Evolutionary conservation across 129 eudicot genomes (phyloP), one percentile per base, ranked within the genome.

Genomic region (Erigeron canadensis): DNA sequence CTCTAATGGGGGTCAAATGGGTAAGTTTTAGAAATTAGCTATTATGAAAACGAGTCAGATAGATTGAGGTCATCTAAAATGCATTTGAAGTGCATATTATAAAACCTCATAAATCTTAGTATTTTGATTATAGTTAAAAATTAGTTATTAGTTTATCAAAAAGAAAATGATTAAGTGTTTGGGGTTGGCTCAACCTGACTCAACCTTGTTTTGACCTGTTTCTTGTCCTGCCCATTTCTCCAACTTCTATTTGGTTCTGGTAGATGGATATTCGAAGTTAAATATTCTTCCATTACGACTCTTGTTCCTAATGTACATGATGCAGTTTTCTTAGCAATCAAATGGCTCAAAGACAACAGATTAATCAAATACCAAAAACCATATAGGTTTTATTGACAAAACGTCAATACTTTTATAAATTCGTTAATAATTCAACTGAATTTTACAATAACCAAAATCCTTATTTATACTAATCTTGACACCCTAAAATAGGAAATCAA

Each of bases 251-350:
- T 28, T 28, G 34, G 2, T 28, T 28, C 15, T 21, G n/a, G 10
- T 42, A 57, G 76, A 70, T 70, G 41, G 73, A 55, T 54, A 71
- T 56, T 43, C 13, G 37, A 68, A 50, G 43, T 38, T 69, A 2
- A 17, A 57, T 17, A 12, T 69, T 18, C 39, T 39, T 50, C 38
- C 16, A 39, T 37, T 1, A 3, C n/a, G 42, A 54, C 5, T n/a
- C 40, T 43, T 28, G 34, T 28, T 28, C 34, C 34, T 28, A 28
- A 28, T 28, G 34, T 28, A 28, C 34, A 11, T 65, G n/a, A n/a
- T n/a, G n/a, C n/a, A n/a, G n/a, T n/a, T n/a, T n/a, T n/a, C n/a
- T n/a, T n/a, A n/a, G n/a, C n/a, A n/a, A n/a, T n/a, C n/a, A n/a
- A n/a, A n/a, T n/a, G n/a, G n/a, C n/a, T n/a, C n/a, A n/a, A n/a